A percentile compares a stretch with the other conserved stretches of the same genome.
Evolutionary conservation across 371 early-diverging fungal genomes (phyloP).

Genomic region (Mortierella sp.): DNA sequence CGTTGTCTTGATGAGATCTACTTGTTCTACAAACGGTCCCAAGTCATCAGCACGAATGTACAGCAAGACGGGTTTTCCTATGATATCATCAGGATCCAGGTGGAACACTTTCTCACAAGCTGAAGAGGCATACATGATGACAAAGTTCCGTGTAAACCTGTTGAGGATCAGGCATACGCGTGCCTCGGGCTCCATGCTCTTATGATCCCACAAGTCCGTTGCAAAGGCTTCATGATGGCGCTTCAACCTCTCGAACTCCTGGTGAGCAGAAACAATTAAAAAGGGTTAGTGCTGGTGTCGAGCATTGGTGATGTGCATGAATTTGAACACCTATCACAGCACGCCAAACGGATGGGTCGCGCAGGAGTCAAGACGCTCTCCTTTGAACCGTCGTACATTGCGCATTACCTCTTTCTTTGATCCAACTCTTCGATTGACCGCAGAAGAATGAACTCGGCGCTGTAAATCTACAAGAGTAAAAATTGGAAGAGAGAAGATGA

Average conservation of each 20-base stretch:
- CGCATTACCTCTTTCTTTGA: too few species aligned
- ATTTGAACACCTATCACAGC: too few species aligned
- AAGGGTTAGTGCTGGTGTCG: too few species aligned
- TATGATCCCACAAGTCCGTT: not conserved
- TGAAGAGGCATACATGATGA: slow-evolving; percentile 39
- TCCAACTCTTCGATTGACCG: too few species aligned
- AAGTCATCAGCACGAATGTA: slow-evolving; percentile 34
- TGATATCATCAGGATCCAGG: slow-evolving; percentile 14
- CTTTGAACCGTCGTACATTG: too few species aligned
- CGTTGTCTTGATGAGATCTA: slow-evolving; percentile 27
- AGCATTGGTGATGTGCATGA: too few species aligned
- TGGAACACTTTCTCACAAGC: slow-evolving; percentile 15
- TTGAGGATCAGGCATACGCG: slow-evolving; percentile 42
- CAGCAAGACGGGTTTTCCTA: slow-evolving; percentile 29
- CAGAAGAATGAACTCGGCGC: too few species aligned
- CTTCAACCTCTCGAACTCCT: slow-evolving; percentile 32
- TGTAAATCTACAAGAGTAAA: too few species aligned
- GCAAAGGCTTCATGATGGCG: slow-evolving; percentile 30
- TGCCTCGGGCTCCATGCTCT: slow-evolving; percentile 27
- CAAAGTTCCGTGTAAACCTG: slow-evolving; percentile 24
- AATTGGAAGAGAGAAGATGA: not conserved
- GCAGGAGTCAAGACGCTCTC: too few species aligned
- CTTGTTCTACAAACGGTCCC: slow-evolving; percentile 22
- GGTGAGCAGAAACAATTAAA: too few species aligned
- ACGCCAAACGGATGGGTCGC: too few species aligned